Evolutionary conservation across 345 rosid genomes (phyloP), one percentile per base, ranked within the genome.

Genomic region (Dipteronia sinensis): DNA sequence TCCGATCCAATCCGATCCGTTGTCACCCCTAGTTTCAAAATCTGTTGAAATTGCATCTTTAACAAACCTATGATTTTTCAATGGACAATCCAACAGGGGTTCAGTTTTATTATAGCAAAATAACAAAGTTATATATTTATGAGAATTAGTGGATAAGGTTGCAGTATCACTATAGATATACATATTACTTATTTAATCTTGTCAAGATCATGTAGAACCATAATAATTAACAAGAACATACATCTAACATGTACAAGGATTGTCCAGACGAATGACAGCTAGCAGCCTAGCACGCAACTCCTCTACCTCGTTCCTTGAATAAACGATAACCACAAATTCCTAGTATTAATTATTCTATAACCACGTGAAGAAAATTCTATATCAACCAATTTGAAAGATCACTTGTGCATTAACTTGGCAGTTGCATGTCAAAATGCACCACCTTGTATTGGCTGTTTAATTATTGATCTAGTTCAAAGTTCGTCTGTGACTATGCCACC

Each of bases 221-320:
- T 34, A 34, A 34, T 34, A 34, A 34, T 34, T 34, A 4, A 34
- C 38, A 34, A 0, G 5, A 34, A 4, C 38, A 34, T 31, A 27
- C 2, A 29, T 29, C 31, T 29, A 29, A 29, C 58, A 70, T 70
- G 40, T 25, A 47, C 61, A 23, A 11, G 53, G 13, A 15, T 61
- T 74, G 17, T 42, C 38, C 68, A 61, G 38, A 59, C 15, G 56
- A 74, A 46, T 20, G 69, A n/a, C 65, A 51, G 65, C 74, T 34
- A 34, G 38, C 38, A n/a, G n/a, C 10, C 10, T 38, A 8, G n/a
- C n/a, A n/a, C n/a, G n/a, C n/a, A n/a, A 68, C 29, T 74, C 4
- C 53, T 72, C 11, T 1, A 61, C 3, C 3, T 40, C 1, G 34
- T 42, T 71, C 61, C 25, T 55, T 31, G n/a, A 71, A 55, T 31